phyloP scores from a whole-genome alignment of 2,329 filamentous ascomycete species.

The Chaetomium strumarium region DNA sequence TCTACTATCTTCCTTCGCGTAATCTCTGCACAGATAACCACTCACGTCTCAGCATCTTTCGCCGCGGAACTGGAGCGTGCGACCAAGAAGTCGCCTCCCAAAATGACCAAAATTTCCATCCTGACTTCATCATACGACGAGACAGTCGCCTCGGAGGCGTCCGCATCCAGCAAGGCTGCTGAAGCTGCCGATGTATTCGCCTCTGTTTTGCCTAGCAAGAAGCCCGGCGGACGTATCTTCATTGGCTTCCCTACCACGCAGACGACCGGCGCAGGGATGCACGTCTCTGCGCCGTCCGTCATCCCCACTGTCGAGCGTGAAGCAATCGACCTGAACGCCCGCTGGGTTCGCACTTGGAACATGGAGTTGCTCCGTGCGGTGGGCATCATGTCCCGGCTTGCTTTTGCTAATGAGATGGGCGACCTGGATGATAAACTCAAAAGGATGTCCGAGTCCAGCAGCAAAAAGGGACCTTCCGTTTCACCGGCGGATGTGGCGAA shows the following conservation, averaged over 20 bases:
- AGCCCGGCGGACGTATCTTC: slow-evolving; percentile 77
- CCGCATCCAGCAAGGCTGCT: slow-evolving; percentile 40
- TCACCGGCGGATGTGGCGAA: slow-evolving; percentile 58
- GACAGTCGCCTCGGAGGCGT: slow-evolving; percentile 57
- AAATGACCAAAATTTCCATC: slow-evolving; percentile 76
- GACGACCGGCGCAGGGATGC: slow-evolving; percentile 87
- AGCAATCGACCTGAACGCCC: slow-evolving; percentile 91
- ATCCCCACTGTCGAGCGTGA: slow-evolving; percentile 97
- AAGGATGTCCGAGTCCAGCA: slow-evolving; percentile 27
- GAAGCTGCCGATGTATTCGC: slow-evolving; percentile 75
- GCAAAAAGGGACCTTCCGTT: slow-evolving; percentile 44
- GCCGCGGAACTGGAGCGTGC: slow-evolving; percentile 85
- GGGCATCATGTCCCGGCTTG: slow-evolving; percentile 82
- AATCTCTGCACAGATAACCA: slow-evolving; percentile 76
- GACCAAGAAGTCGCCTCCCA: slow-evolving; percentile 94
- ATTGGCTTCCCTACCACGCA: slow-evolving; percentile 98
- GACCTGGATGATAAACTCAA: slow-evolving; percentile 60
- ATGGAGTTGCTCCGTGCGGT: slow-evolving; percentile 85
- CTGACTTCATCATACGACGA: slow-evolving; percentile 90
- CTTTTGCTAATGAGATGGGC: slow-evolving; percentile 82
- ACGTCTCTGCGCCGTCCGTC: slow-evolving; percentile 91
- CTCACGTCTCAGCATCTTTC: slow-evolving; percentile 66
- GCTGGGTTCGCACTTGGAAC: slow-evolving; percentile 94
- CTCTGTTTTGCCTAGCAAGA: slow-evolving; percentile 82
- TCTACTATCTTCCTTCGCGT: slow-evolving; percentile 85